phyloP scores from a whole-genome alignment of 2,329 filamentous ascomycete genomes.

The Xylaria hypoxylon region DNA sequence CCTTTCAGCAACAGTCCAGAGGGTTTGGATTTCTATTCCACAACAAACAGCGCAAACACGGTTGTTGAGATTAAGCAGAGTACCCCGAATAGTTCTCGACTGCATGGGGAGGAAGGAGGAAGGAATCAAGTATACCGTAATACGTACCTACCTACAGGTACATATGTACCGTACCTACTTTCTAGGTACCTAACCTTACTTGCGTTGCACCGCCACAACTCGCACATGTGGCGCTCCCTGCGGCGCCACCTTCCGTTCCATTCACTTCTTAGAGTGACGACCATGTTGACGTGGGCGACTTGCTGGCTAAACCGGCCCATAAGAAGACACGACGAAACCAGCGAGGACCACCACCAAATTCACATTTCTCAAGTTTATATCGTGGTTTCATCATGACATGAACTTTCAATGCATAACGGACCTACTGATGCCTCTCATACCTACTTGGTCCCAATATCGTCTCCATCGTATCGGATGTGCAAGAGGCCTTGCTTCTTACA shows the following conservation, averaged over 20 bases:
- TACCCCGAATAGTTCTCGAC: neutral
- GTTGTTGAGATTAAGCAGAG: neutral
- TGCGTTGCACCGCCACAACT: constrained; percentile 31
- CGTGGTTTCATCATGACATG: neutral
- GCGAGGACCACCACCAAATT: constrained; percentile 7
- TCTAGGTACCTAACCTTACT: neutral
- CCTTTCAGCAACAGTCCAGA: neutral
- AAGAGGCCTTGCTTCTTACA: constrained; percentile 14
- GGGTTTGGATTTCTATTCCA: neutral
- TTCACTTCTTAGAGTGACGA: constrained; percentile 29
- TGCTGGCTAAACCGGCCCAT: constrained; percentile 39
- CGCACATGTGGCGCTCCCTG: constrained; percentile 15
- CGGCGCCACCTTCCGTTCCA: constrained; percentile 26
- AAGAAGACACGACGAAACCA: constrained; percentile 8
- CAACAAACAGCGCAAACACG: neutral
- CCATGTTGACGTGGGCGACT: constrained; percentile 38
- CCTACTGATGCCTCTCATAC: constrained; percentile 9
- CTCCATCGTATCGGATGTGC: constrained; percentile 2
- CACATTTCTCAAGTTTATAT: neutral
- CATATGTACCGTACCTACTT: neutral
- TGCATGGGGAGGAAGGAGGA: neutral
- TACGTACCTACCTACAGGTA: too few relatives aligned
- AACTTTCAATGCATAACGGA: neutral
- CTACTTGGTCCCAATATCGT: neutral
- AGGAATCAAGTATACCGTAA: neutral